Evolutionary conservation across 2,329 filamentous ascomycete genomes (phyloP).

Genomic region (Chrysosphaeria jannelii): DNA sequence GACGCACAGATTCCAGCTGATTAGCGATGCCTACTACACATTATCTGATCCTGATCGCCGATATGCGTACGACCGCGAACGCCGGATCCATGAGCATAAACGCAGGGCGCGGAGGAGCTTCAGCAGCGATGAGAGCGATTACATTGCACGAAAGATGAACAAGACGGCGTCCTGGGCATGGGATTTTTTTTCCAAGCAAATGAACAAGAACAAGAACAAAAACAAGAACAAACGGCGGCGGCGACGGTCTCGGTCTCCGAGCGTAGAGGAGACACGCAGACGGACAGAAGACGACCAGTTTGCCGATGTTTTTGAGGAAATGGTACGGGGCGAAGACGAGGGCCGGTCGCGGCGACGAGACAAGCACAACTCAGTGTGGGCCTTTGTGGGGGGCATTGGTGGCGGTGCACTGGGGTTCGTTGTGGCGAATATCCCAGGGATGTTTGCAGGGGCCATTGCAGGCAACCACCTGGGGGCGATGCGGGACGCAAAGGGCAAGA

Average conservation of each 20-base stretch:
- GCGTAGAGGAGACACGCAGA: constrained; percentile 14
- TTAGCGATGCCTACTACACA: constrained; percentile 15
- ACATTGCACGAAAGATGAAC: not conserved
- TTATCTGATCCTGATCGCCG: constrained; percentile 53
- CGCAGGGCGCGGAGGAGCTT: constrained; percentile 1
- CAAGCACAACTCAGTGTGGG: constrained; percentile 34
- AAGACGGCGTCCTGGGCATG: constrained; percentile 35
- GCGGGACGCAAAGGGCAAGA: constrained; percentile 74
- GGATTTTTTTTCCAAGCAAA: constrained; percentile 20
- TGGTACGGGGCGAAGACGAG: constrained; percentile 69
- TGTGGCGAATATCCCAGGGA: constrained; percentile 67
- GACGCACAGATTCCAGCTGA: constrained; percentile 28
- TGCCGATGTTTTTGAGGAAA: constrained; percentile 62
- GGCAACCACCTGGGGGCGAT: constrained; percentile 80
- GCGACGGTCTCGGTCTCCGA: too few relatives aligned
- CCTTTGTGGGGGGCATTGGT: constrained; percentile 53
- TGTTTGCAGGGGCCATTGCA: constrained; percentile 69
- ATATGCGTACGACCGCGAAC: constrained; percentile 56
- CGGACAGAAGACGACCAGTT: constrained; percentile 53
- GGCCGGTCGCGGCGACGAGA: too few relatives aligned
- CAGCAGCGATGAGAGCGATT: not conserved
- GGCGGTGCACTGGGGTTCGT: constrained; percentile 88
- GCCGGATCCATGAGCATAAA: constrained; percentile 12
- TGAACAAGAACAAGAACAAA: constrained; percentile 7
- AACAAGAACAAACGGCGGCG: too few relatives aligned